Percentiles rank a stretch among this genome's conserved stretches.
These are phyloP conservation scores for Nitzschia sp. DNA, from an alignment of 108 stramenopile species.

Conservation along the genomic window DNA sequence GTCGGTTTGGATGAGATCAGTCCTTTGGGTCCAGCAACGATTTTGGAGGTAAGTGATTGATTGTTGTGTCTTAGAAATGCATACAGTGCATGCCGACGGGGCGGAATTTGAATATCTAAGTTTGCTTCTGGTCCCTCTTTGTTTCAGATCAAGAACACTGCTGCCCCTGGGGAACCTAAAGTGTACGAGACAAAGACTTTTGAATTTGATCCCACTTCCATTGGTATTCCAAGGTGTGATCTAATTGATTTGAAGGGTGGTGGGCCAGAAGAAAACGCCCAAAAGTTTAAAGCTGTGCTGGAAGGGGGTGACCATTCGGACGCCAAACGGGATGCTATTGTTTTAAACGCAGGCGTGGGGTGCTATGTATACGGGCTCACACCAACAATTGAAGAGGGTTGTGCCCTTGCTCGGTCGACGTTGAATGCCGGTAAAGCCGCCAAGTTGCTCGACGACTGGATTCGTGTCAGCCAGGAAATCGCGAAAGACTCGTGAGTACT, in stretches of 20 bases:
- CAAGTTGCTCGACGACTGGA: slow-evolving; percentile 76
- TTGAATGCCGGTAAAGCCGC: slow-evolving; percentile 78
- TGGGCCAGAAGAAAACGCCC: slow-evolving; percentile 91
- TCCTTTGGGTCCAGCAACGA: slow-evolving; percentile 91
- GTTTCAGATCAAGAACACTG: slow-evolving; percentile 73
- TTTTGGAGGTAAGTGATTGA: slow-evolving; percentile 76
- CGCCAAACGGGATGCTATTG: slow-evolving; percentile 95
- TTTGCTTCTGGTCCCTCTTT: neutral
- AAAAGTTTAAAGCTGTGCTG: slow-evolving; percentile 86
- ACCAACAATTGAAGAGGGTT: slow-evolving; percentile 89
- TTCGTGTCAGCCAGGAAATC: slow-evolving; percentile 70
- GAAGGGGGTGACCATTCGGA: slow-evolving; percentile 85
- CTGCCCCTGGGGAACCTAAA: slow-evolving; percentile 67
- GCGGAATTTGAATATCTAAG: too few relatives aligned
- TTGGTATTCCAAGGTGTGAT: slow-evolving; percentile 89
- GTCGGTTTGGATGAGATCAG: slow-evolving; percentile 97
- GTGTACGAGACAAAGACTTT: slow-evolving; percentile 73
- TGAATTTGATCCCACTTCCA: slow-evolving; percentile 82
- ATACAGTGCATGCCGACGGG: too few relatives aligned
- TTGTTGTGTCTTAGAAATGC: neutral
- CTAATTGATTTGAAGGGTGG: slow-evolving; percentile 95
- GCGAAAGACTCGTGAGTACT: slow-evolving; percentile 17
- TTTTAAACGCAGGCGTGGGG: slow-evolving; percentile 96
- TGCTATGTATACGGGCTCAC: slow-evolving; percentile 95
- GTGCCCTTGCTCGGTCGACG: slow-evolving; percentile 73